Percentiles rank a stretch among this genome's conserved stretches.
These are phyloP conservation scores for Nannochloris sp. DNA, from an alignment of 139 green algal species.

Conservation along the genomic window DNA sequence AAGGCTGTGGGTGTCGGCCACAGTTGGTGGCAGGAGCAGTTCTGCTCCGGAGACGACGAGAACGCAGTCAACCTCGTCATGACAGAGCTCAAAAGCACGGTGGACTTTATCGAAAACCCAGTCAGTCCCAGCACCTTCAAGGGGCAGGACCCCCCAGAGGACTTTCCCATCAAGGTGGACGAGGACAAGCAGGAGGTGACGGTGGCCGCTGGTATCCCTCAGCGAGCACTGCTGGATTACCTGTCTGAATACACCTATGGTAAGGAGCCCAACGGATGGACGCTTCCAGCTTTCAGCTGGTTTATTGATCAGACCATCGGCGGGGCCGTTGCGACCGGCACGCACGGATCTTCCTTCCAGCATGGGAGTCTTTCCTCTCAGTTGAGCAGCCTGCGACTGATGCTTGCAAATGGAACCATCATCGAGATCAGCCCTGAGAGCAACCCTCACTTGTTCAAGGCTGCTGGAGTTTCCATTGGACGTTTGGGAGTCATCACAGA, in stretches of 20 bases:
- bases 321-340: slow-evolving; percentile 71
- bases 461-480: slow-evolving; percentile 41
- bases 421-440: slow-evolving; percentile 36
- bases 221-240: slow-evolving; percentile 66
- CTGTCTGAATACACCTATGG: slow-evolving; percentile 62
- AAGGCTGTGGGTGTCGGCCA: too few species aligned
- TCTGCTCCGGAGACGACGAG: slow-evolving; percentile 26
- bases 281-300: slow-evolving; percentile 62
- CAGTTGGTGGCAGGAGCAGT: slow-evolving; percentile 49
- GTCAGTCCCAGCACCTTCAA: slow-evolving; percentile 9
- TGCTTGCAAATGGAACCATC: slow-evolving; percentile 67
- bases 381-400: slow-evolving; percentile 45
- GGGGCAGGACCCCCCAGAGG: not conserved
- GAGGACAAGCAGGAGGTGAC: slow-evolving; percentile 50
- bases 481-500: slow-evolving; percentile 67
- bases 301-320: slow-evolving; percentile 79
- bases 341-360: slow-evolving; percentile 62
- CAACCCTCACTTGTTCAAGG: slow-evolving; percentile 51
- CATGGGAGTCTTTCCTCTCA: slow-evolving; percentile 55
- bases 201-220: slow-evolving; percentile 56
- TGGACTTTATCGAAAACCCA: slow-evolving; percentile 20
- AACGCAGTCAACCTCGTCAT: slow-evolving; percentile 53
- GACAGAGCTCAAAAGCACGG: slow-evolving; percentile 32
- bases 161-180: slow-evolving; percentile 41
- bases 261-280: slow-evolving; percentile 49